A percentile compares a stretch with the other conserved stretches of the same genome.
Conservation (phyloP, 202 grass and related monocot species). For the Carex sylvatica region DNA sequence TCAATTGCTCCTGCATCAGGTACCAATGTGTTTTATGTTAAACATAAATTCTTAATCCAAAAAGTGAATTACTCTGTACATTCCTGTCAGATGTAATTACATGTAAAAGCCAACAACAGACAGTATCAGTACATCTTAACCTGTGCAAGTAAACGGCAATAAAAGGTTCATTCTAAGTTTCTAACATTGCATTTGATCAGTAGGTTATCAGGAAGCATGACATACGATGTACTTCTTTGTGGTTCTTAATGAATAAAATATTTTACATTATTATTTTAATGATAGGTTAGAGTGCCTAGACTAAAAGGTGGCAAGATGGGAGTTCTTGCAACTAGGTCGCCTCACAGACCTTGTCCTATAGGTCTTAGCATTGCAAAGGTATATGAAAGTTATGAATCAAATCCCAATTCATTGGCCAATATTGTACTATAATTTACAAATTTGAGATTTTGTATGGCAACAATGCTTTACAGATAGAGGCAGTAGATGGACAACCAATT, state of each 20-base stretch:
- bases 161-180: background rate
- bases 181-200: background rate
- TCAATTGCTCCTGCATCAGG: too few relatives aligned
- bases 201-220: background rate
- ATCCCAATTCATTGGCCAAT: background rate
- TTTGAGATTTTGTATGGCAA: slow-evolving; percentile 17
- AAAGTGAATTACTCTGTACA: background rate
- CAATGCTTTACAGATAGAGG: slow-evolving; percentile 60
- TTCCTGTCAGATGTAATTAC: background rate
- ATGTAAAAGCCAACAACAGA: background rate
- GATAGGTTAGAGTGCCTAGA: slow-evolving; percentile 90
- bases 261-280: background rate
- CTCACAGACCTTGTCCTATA: slow-evolving; percentile 90
- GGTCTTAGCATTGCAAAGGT: slow-evolving; percentile 94
- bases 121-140: background rate
- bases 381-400: slow-evolving; percentile 12
- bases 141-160: background rate
- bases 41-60: background rate
- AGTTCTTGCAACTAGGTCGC: slow-evolving; percentile 76
- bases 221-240: background rate
- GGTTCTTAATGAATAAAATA: background rate
- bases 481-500: slow-evolving; percentile 60
- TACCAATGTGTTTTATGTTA: background rate
- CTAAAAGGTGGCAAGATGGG: slow-evolving; percentile 90
- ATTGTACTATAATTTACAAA: background rate